These are phyloP conservation scores for Drechslerella stenobrocha DNA, from an alignment of 2,329 filamentous ascomycete species.

Conservation along the genomic window DNA sequence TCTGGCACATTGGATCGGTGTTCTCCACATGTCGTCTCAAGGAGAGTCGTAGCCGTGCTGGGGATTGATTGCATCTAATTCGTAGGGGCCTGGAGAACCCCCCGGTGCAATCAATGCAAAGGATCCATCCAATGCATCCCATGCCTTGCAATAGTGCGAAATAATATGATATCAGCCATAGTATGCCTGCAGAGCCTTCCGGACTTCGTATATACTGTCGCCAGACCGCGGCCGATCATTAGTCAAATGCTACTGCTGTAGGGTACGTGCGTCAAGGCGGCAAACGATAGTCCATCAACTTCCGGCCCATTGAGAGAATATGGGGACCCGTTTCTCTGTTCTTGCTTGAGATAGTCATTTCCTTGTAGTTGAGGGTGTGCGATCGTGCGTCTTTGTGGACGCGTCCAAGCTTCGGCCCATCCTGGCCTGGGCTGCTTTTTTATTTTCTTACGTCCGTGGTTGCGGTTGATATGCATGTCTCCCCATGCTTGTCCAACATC, in stretches of 20 bases:
- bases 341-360: not conserved
- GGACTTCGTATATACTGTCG: no score
- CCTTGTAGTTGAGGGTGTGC: not conserved
- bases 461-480: constrained; percentile 1
- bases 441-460: constrained; percentile 15
- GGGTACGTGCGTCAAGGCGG: no score
- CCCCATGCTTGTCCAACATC: constrained; percentile 19
- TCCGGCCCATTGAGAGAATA: no score
- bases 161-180: constrained; percentile 6
- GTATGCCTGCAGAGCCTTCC: not conserved
- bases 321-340: no score
- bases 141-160: constrained; percentile 1
- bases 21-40: constrained; percentile 30
- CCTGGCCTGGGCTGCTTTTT: not conserved
- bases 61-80: constrained; percentile 28
- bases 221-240: no score
- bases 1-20: constrained; percentile 4
- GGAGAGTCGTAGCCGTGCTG: constrained; percentile 9
- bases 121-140: constrained; percentile 6
- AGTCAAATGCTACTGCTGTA: no score
- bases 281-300: no score
- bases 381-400: no score
- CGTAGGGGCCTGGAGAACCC: constrained; percentile 22
- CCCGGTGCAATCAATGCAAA: not conserved
- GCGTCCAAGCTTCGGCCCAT: not conserved